phyloP scores from a whole-genome alignment of 2,329 filamentous ascomycete genomes.

The Phaeoacremonium minimum region DNA sequence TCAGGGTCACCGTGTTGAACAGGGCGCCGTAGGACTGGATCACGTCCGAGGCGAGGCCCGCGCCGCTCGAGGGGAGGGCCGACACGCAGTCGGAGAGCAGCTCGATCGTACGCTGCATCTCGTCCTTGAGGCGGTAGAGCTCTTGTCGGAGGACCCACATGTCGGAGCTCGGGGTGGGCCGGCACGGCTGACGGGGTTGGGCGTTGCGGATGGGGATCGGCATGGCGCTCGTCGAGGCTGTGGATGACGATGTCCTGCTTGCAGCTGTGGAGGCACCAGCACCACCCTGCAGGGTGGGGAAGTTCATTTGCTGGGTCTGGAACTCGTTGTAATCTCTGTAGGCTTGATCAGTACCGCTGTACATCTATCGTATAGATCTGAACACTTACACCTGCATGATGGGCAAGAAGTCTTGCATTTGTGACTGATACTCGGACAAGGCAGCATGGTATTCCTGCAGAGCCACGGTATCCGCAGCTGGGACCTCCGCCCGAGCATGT shows the following conservation, averaged over 20 bases:
- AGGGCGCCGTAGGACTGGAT: constrained; percentile 2
- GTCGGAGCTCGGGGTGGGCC: neutral
- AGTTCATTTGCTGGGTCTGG: constrained; percentile 8
- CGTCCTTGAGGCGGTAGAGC: constrained; percentile 10
- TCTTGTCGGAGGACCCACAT: constrained; percentile 6
- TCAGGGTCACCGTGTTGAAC: constrained; percentile 1
- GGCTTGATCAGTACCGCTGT: too few species aligned
- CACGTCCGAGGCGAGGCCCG: neutral
- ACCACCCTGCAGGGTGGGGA: too few species aligned
- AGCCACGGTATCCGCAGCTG: too few species aligned
- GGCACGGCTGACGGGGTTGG: neutral
- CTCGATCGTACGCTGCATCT: constrained; percentile 3
- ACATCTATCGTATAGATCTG: too few species aligned
- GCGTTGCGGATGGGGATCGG: constrained; percentile 7
- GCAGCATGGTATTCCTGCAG: constrained; percentile 1
- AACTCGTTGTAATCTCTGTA: constrained; percentile 11
- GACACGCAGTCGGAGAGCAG: constrained; percentile 1
- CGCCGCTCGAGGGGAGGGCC: neutral
- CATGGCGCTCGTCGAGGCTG: neutral
- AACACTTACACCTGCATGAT: constrained; percentile 12
- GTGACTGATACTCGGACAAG: constrained; percentile 4
- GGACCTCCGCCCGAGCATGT: neutral
- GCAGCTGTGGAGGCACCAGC: neutral
- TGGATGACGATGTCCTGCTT: neutral
- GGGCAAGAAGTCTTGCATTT: constrained; percentile 11